phyloP scores from a whole-genome alignment of 2,329 filamentous ascomycete genomes.

The Drechslerella stenobrocha region DNA sequence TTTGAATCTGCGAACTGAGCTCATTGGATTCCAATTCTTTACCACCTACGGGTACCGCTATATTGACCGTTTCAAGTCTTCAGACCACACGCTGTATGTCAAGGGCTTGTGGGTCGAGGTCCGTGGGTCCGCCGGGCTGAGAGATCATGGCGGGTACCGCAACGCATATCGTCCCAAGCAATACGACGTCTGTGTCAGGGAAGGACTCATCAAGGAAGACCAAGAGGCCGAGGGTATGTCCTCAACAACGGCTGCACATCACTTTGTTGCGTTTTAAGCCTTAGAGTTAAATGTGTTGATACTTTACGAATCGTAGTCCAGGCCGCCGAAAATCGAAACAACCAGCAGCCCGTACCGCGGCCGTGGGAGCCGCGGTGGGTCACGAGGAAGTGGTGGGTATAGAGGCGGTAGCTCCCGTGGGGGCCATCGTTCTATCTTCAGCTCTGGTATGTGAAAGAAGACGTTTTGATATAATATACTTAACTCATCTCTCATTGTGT shows the following conservation, averaged over 20 bases:
- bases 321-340: conserved; percentile 24
- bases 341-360: conserved; percentile 30
- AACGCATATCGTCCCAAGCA: conserved; percentile 44
- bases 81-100: conserved; percentile 32
- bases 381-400: conserved; percentile 20
- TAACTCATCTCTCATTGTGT: conserved; percentile 2
- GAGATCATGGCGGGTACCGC: conserved; percentile 47
- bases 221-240: conserved; percentile 37
- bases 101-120: conserved; percentile 48
- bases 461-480: not conserved
- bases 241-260: not conserved
- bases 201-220: conserved; percentile 41
- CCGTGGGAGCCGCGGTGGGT: conserved; percentile 28
- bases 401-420: conserved; percentile 23
- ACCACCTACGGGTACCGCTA: conserved; percentile 39
- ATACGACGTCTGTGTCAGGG: conserved; percentile 33
- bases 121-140: conserved; percentile 35
- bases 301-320: conserved; percentile 10
- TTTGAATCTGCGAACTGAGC: conserved; percentile 38
- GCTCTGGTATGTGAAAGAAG: conserved; percentile 21
- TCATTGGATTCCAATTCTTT: conserved; percentile 44
- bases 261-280: conserved; percentile 10
- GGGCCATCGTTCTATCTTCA: conserved; percentile 20
- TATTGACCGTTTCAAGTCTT: conserved; percentile 41
- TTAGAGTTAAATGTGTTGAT: conserved; percentile 6